Percentiles rank a stretch among this genome's conserved stretches.
Evolutionary conservation across 176 grass and related monocot genomes (phyloP).

Genomic region (Tillandsia fasciculata): DNA sequence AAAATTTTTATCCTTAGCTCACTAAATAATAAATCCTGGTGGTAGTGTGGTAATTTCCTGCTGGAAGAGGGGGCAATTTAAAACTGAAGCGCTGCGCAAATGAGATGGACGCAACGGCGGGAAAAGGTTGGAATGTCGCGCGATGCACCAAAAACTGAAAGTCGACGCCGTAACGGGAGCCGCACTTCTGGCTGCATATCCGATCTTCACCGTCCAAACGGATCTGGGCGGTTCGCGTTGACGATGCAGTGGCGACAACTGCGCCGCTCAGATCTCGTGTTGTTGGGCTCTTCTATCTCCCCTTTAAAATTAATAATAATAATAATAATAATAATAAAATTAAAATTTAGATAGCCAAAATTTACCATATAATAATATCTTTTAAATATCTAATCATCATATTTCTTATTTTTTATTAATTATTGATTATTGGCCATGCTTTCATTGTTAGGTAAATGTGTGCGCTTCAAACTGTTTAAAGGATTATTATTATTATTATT

Average conservation of each 20-base stretch:
- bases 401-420: too few species aligned
- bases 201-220: slow-evolving; percentile 1
- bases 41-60: neutral
- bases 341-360: too few species aligned
- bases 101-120: slow-evolving; percentile 1
- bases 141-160: neutral
- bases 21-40: neutral
- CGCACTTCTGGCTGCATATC: neutral
- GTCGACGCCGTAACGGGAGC: slow-evolving; percentile 21
- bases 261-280: neutral
- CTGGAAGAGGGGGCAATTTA: neutral
- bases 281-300: neutral
- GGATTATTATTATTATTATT: too few species aligned
- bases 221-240: neutral
- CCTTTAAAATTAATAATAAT: neutral
- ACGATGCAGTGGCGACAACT: neutral
- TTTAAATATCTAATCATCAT: too few species aligned
- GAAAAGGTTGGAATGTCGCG: slow-evolving; percentile 1
- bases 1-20: too few species aligned
- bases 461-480: too few species aligned
- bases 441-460: too few species aligned
- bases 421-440: too few species aligned
- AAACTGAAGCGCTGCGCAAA: neutral
- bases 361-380: too few species aligned
- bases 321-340: too few species aligned